phyloP scores from a whole-genome alignment of 495 filamentous ascomycete genomes.

The Peziza echinospora region DNA sequence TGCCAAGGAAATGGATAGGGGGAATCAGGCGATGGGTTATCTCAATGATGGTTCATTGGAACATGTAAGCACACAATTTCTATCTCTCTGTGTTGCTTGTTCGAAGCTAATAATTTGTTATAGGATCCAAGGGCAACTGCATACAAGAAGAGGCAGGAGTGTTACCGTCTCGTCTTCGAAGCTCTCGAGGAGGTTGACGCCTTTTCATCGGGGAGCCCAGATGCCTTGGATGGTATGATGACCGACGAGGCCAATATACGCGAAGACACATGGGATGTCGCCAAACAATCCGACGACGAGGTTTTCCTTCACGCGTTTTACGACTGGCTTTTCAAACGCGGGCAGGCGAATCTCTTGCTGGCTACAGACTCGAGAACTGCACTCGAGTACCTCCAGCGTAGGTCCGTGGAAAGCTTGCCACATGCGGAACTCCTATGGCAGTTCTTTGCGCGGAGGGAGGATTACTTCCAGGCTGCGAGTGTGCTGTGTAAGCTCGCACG shows the following conservation, averaged over 20 bases:
- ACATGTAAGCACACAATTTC: conserved; percentile 25
- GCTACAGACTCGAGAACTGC: conserved; percentile 64
- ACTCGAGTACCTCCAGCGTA: conserved; percentile 61
- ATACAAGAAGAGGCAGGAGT: conserved; percentile 49
- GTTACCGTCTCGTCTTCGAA: conserved; percentile 63
- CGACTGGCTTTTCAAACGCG: conserved; percentile 80
- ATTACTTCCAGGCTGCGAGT: conserved; percentile 63
- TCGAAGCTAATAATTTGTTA: conserved; percentile 16
- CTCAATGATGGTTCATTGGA: conserved; percentile 38
- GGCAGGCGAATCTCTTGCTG: conserved; percentile 64
- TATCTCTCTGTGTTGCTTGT: not conserved
- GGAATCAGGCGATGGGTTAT: conserved; percentile 61
- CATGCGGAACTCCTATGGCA: conserved; percentile 85
- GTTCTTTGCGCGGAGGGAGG: conserved; percentile 58
- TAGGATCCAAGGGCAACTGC: conserved; percentile 45
- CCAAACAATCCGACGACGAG: conserved; percentile 68
- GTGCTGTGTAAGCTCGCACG: conserved; percentile 70
- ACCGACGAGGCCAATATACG: conserved; percentile 54
- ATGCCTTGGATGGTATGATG: conserved; percentile 52
- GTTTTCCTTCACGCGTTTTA: conserved; percentile 88
- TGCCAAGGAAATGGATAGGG: conserved; percentile 59
- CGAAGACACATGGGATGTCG: conserved; percentile 66
- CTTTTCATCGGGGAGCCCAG: conserved; percentile 39
- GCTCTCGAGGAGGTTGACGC: conserved; percentile 57
- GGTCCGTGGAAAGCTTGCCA: conserved; percentile 39